These are phyloP conservation scores for Domatiomyces catenatus DNA, from an alignment of 2,329 filamentous ascomycete genomes.

Conservation along the genomic window DNA sequence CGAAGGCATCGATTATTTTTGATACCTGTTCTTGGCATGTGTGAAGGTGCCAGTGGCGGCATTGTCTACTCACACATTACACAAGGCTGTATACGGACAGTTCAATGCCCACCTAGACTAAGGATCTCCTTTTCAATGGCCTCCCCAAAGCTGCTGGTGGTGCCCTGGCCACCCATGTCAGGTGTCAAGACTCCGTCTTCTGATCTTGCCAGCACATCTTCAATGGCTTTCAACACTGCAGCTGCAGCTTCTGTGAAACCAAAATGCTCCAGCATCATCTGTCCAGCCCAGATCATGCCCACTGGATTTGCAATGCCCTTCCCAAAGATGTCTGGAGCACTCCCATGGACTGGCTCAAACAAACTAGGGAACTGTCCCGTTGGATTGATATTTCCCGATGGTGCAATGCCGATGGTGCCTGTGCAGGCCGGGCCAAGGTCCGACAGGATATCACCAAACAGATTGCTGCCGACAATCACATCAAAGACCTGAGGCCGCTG, in stretches of 20 bases:
- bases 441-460: conserved; percentile 98
- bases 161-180: conserved; percentile 88
- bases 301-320: conserved; percentile 96
- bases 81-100: neutral
- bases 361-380: conserved; percentile 91
- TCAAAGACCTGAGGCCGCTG: conserved; percentile 93
- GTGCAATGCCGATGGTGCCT: conserved; percentile 89
- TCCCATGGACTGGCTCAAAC: conserved; percentile 98
- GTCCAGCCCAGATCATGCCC: conserved; percentile 81
- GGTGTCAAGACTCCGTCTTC: conserved; percentile 92
- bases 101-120: neutral
- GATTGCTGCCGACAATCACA: conserved; percentile 91
- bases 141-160: conserved; percentile 81
- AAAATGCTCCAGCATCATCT: conserved; percentile 99
- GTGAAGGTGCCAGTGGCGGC: neutral
- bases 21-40: neutral
- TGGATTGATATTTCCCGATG: conserved; percentile 72
- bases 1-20: neutral
- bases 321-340: conserved; percentile 89
- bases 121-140: conserved; percentile 55
- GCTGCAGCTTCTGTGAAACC: conserved; percentile 66
- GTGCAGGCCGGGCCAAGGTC: conserved; percentile 99
- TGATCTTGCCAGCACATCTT: conserved; percentile 59
- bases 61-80: neutral
- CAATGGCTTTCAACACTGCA: conserved; percentile 85